Evolutionary conservation across 805 yeast species (phyloP).

Genomic region (Barnettozyma siamensis): DNA sequence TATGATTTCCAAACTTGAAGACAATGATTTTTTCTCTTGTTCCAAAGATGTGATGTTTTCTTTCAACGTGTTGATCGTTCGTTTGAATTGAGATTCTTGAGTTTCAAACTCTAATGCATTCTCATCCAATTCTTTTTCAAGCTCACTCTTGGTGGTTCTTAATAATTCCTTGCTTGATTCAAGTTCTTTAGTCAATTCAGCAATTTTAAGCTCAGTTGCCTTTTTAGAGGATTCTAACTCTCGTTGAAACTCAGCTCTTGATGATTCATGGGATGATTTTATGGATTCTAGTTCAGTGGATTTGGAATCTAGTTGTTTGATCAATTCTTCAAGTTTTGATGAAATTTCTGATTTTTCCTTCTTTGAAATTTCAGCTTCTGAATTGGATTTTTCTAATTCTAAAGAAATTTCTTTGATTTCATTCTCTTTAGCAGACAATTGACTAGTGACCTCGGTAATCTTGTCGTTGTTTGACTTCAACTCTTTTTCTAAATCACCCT

Average conservation of each 20-base stretch:
- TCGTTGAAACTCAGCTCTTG: background rate
- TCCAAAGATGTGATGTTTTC: slow-evolving; percentile 24
- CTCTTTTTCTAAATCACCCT: background rate
- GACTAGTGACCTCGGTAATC: background rate
- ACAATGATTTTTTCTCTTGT: slow-evolving; percentile 29
- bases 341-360: background rate
- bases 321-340: background rate
- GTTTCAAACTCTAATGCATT: slow-evolving; percentile 24
- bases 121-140: slow-evolving; percentile 24
- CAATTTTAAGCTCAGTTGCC: background rate
- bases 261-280: background rate
- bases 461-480: background rate
- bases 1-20: slow-evolving; percentile 28
- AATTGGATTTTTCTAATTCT: background rate
- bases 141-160: background rate
- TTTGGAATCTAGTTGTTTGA: background rate
- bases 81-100: slow-evolving; percentile 25
- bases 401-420: background rate
- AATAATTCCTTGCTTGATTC: background rate
- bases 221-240: background rate
- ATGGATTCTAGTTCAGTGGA: too few relatives aligned
- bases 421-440: background rate
- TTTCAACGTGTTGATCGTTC: slow-evolving; percentile 20
- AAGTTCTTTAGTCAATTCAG: slow-evolving; percentile 1
- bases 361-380: background rate